phyloP scores from a whole-genome alignment of 768 basidiomycete species.

The Saitozyma sp. region DNA sequence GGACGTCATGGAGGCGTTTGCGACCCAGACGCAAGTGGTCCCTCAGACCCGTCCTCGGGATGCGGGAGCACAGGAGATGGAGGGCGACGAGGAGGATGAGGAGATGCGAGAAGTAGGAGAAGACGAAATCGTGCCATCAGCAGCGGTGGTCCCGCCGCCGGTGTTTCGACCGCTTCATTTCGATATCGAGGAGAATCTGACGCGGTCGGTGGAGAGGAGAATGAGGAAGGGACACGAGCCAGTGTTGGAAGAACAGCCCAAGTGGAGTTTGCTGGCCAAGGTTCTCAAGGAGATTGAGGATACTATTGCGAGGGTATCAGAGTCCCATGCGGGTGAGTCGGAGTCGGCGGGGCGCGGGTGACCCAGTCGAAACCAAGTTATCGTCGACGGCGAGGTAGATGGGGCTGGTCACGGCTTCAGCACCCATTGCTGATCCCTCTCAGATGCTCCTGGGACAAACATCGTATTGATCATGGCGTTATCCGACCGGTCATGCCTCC shows the following conservation, averaged over 20 bases:
- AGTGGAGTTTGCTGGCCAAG: slow-evolving; percentile 85
- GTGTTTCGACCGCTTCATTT: slow-evolving; percentile 37
- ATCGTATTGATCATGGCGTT: slow-evolving; percentile 84
- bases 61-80: slow-evolving; percentile 3
- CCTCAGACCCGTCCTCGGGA: slow-evolving; percentile 4
- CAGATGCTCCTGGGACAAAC: slow-evolving; percentile 63
- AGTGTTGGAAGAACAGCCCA: slow-evolving; percentile 88
- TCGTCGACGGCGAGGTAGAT: neutral
- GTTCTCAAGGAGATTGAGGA: slow-evolving; percentile 86
- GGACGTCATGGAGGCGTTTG: slow-evolving; percentile 43
- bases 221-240: slow-evolving; percentile 77
- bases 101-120: slow-evolving; percentile 27
- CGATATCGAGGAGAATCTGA: slow-evolving; percentile 29
- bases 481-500: slow-evolving; percentile 69
- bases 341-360: no score
- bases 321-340: slow-evolving; percentile 35
- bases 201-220: slow-evolving; percentile 57
- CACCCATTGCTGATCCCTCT: no score
- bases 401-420: neutral
- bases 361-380: neutral
- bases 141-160: slow-evolving; percentile 25
- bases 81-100: slow-evolving; percentile 22
- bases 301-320: slow-evolving; percentile 55
- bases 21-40: slow-evolving; percentile 39
- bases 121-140: slow-evolving; percentile 11